Percentiles rank a stretch among this genome's conserved stretches.
Conservation (phyloP, 345 rosid species). For the Microcos paniculata region DNA sequence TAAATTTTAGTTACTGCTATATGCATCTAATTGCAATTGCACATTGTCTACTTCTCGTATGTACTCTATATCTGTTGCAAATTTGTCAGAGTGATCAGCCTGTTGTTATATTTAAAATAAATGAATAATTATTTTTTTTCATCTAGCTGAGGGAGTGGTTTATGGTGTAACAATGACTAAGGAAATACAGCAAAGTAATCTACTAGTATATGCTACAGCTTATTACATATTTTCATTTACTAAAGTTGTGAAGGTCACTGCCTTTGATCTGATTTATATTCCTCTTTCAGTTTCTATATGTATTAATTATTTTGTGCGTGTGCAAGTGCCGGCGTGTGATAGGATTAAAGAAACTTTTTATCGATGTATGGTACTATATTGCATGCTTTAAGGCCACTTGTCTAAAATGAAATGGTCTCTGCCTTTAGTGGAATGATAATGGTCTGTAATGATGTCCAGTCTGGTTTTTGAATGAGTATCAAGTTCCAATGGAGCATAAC, state of each 20-base stretch:
- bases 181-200: not conserved
- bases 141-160: not conserved
- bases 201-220: not conserved
- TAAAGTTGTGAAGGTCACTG: not conserved
- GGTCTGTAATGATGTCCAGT: constrained; percentile 26
- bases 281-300: not conserved
- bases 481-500: constrained; percentile 45
- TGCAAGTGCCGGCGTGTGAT: not conserved
- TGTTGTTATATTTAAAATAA: not conserved
- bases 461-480: constrained; percentile 29
- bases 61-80: not conserved
- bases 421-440: constrained; percentile 15
- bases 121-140: not conserved
- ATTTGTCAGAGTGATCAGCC: not conserved
- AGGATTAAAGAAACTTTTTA: not conserved
- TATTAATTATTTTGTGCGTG: not conserved
- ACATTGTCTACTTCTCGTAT: not conserved
- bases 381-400: constrained; percentile 11
- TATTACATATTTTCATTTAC: not conserved
- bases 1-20: not conserved
- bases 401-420: constrained; percentile 7
- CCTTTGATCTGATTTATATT: not conserved
- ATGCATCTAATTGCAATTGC: not conserved
- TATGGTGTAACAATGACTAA: not conserved
- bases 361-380: not conserved